Evolutionary conservation across 371 early-diverging fungal genomes (phyloP).

Genomic region (Lichtheimia corymbifera): DNA sequence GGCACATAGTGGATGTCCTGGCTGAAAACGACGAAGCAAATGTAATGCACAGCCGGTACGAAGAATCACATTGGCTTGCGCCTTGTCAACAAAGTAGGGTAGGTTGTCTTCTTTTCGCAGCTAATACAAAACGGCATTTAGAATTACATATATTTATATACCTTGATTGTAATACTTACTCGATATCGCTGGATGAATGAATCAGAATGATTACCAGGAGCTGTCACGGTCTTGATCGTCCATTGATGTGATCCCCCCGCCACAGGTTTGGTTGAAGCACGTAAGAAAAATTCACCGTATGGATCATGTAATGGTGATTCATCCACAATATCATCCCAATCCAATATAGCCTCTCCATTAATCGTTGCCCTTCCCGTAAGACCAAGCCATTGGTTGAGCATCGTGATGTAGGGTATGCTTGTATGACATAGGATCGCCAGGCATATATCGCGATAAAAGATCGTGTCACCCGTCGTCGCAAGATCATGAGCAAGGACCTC

Average conservation of each 20-base stretch:
- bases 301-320: conserved; percentile 29
- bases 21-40: conserved; percentile 23
- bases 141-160: not conserved
- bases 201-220: not conserved
- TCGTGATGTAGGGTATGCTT: conserved; percentile 49
- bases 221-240: not conserved
- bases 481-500: conserved; percentile 33
- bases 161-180: not conserved
- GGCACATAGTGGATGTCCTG: conserved; percentile 32
- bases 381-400: conserved; percentile 54
- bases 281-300: conserved; percentile 51
- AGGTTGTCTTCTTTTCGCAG: conserved; percentile 14
- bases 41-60: conserved; percentile 34
- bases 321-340: conserved; percentile 5
- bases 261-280: conserved; percentile 5
- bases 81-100: conserved; percentile 28
- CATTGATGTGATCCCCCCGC: not conserved
- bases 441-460: conserved; percentile 40
- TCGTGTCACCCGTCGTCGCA: conserved; percentile 23
- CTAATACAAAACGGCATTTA: conserved; percentile 10
- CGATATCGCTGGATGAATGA: conserved; percentile 8
- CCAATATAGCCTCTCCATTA: conserved; percentile 1
- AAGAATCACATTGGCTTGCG: conserved; percentile 25
- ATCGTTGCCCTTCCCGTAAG: conserved; percentile 10
- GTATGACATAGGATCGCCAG: conserved; percentile 40